Base-by-base conservation (phyloP, 2,329 filamentous ascomycete genomes). In the Neocatenulostroma microsporum region DNA sequence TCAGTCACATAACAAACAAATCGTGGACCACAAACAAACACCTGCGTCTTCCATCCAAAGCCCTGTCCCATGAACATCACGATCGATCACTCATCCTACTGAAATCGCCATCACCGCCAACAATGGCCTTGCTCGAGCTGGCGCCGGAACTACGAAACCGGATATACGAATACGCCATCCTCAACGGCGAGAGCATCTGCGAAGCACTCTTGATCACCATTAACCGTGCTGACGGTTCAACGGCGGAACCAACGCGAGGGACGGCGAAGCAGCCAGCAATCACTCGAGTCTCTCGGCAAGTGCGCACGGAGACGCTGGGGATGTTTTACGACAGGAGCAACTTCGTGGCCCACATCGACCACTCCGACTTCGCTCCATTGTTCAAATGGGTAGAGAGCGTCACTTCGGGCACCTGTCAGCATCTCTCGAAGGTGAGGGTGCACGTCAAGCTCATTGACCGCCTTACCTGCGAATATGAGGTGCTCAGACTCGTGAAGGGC, bases 201-300 rank as follows among this genome's bases (percentile, higher is more conserved):
- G 30, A 30, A 19, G 20, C 27, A 4, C 25, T 39, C 5, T 20
- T 46, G 24, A 34, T 46, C 15, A 28, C 37, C 11, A 24, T 28
- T 5, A 40, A 37, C 3, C 15, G n/a, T 17, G 26, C 12, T 13
- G 37, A 46, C 27, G 29, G 5, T 7, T 18, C 21, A 4, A 46
- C 38, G 37, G 8, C 21, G 9, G 15, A 31, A 13, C 37, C 34
- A 1, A 17, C 12, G 11, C 45, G n/a, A n/a, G n/a, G n/a, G n/a
- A n/a, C n/a, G n/a, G n/a, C n/a, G n/a, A n/a, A n/a, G n/a, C 45
- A 47, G 37, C 45, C 40, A 18, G 45, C 27, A 15, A 36, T 47
- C 36, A 44, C 45, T 2, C 29, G 37, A 10, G 32, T 38, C 14
- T 37, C 29, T 10, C 37, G 24, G 5, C 34, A 37, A 25, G 33